Base-by-base conservation (phyloP, 306 rosid species). In the Vachellia collinsii region DNA sequence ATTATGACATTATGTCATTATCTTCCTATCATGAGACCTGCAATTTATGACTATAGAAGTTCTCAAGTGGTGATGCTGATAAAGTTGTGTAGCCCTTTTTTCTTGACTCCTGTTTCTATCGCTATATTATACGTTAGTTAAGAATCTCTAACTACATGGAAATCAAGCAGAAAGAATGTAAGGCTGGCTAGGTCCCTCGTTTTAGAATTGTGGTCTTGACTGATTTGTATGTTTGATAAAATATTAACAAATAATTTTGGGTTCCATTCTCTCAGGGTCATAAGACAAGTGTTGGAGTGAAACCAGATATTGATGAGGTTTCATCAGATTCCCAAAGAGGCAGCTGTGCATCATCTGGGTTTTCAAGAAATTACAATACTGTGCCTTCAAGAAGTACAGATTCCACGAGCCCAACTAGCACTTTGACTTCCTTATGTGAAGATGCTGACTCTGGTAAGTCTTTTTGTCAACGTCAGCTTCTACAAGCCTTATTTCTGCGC, bases 401-500 rank as follows among this genome's bases (percentile, higher is more conserved):
- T 84, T 70, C 91, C 84, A 86, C 88, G 84, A 93, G 97, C 83
- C 93, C 97, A 78, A 90, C 88, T 79, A 93, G 97, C 81, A 86
- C 89, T 72, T 70, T 85, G 83, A 84, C 98, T 39, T 91, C 98
- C 29, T 80, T 87, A 37, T 91, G 87, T 77, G 98, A 93, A 89
- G 98, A 93, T 85, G 93, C 89, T 73, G 98, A 93, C 86, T 87
- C 91, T 51, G 98, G 98, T 93, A 83, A 75, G 67, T 81, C 48
- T 74, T 73, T 69, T 85, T 16, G 56, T 51, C 22, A 59, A 23
- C 38, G 11, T 59, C 4, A 22, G 65, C 37, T 59, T 59, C 14
- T 59, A 59, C 25, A 37, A 9, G 38, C 66, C 37, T 59, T 23
- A 23, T 10, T 23, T 59, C 7, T 59, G 38, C 11, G 34, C 38